Evolutionary conservation across 768 basidiomycete species (phyloP).

Genomic region (Amanita rubescens): DNA sequence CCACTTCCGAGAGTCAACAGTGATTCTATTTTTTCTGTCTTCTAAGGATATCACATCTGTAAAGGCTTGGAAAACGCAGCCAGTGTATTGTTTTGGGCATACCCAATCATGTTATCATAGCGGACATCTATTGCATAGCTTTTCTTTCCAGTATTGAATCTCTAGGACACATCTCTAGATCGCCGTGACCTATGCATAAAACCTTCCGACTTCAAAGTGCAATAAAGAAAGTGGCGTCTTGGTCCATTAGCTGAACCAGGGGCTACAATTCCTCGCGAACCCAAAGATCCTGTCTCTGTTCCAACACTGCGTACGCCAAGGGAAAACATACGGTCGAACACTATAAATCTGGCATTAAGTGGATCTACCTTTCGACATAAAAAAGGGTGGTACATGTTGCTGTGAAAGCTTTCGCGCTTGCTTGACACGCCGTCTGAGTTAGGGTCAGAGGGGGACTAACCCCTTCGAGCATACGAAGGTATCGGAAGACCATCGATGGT

Average conservation of each 20-base stretch:
- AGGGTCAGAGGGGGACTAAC: conserved; percentile 83
- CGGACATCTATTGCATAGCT: neutral
- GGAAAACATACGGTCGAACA: conserved; percentile 87
- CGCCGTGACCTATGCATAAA: conserved; percentile 32
- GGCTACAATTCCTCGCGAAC: conserved; percentile 56
- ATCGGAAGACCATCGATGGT: conserved; percentile 90
- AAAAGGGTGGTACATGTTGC: conserved; percentile 57
- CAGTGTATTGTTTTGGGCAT: conserved; percentile 4
- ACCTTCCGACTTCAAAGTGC: conserved; percentile 60
- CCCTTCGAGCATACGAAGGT: conserved; percentile 84
- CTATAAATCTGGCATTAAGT: conserved; percentile 29
- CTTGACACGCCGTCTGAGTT: conserved; percentile 83
- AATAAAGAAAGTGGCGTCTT: conserved; percentile 79
- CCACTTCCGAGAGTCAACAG: conserved; percentile 8
- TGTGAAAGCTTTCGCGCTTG: conserved; percentile 82
- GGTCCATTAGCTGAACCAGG: conserved; percentile 61
- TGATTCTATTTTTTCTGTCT: conserved; percentile 6
- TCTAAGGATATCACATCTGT: neutral
- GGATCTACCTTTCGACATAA: neutral
- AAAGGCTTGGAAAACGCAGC: neutral
- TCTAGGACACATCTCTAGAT: conserved; percentile 13
- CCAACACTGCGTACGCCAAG: conserved; percentile 76
- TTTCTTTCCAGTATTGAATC: neutral
- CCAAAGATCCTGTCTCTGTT: conserved; percentile 53
- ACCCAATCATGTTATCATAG: neutral